phyloP scores from a whole-genome alignment of 2,329 filamentous ascomycete genomes.

The Epichloe gansuensis region DNA sequence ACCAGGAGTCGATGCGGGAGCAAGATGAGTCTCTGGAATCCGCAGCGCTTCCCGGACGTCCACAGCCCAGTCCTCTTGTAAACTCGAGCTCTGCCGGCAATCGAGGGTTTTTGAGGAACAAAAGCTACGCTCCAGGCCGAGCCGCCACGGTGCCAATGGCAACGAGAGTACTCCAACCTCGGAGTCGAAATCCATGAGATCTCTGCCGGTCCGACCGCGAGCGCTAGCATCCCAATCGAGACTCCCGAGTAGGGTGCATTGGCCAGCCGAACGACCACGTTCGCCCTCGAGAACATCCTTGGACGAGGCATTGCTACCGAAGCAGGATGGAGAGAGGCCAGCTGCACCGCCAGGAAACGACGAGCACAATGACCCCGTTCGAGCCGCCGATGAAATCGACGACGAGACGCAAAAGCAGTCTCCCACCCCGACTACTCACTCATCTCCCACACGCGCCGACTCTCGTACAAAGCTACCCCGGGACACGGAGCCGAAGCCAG shows the following conservation, averaged over 20 bases:
- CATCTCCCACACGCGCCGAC: not conserved
- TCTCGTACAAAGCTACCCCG: not conserved
- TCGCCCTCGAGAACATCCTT: slow-evolving; percentile 20
- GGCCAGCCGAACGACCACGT: slow-evolving; percentile 10
- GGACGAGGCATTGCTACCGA: slow-evolving; percentile 21
- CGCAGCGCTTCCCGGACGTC: slow-evolving; percentile 34
- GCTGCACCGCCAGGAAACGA: not conserved
- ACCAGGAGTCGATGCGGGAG: slow-evolving; percentile 10
- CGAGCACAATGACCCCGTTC: slow-evolving; percentile 1
- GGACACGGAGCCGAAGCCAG: slow-evolving; percentile 13
- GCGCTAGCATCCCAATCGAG: slow-evolving; percentile 2
- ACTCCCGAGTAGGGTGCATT: slow-evolving; percentile 1
- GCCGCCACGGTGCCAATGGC: slow-evolving; percentile 32
- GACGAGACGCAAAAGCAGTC: not conserved
- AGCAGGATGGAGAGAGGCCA: slow-evolving; percentile 10
- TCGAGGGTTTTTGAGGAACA: slow-evolving; percentile 18
- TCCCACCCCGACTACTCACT: not conserved
- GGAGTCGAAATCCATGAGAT: slow-evolving; percentile 16
- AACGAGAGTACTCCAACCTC: slow-evolving; percentile 35
- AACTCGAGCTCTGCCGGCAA: slow-evolving; percentile 41
- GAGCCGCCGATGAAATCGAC: not conserved
- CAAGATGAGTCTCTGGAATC: slow-evolving; percentile 18
- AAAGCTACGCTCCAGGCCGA: slow-evolving; percentile 20
- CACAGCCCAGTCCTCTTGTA: slow-evolving; percentile 38
- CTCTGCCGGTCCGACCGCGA: slow-evolving; percentile 13